Percentiles rank a stretch among this genome's conserved stretches.
These are phyloP conservation scores for Haplosporangium gracile DNA, from an alignment of 192 early-diverging fungal genomes.

Conservation along the genomic window DNA sequence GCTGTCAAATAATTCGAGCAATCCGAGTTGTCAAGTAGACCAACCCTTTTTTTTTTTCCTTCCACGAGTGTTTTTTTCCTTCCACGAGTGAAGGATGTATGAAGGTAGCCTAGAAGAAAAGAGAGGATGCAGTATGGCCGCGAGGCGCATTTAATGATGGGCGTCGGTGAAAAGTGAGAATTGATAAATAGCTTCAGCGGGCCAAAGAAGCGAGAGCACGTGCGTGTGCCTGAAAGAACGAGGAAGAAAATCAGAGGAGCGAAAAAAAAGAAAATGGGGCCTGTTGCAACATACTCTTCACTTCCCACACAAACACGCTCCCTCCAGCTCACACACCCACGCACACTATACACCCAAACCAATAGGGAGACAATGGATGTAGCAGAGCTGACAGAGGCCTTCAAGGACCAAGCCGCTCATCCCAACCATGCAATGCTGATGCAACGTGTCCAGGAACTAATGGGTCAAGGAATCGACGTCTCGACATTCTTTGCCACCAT, in stretches of 20 bases:
- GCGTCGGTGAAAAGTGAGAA: too few species aligned
- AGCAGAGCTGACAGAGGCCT: slow-evolving; percentile 47
- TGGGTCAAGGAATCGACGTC: slow-evolving; percentile 58
- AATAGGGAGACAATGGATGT: slow-evolving; percentile 22
- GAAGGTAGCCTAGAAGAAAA: not conserved
- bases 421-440: slow-evolving; percentile 33
- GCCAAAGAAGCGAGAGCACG: not conserved
- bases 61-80: too few species aligned
- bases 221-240: not conserved
- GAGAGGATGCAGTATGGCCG: not conserved
- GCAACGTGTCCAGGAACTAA: slow-evolving; percentile 51
- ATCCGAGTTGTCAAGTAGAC: too few species aligned
- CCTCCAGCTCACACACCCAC: not conserved
- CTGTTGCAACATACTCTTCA: too few species aligned
- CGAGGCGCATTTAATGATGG: too few species aligned
- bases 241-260: not conserved
- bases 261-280: not conserved
- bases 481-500: slow-evolving; percentile 54
- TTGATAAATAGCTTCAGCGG: too few species aligned
- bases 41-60: too few species aligned
- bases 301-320: not conserved
- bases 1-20: too few species aligned
- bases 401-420: slow-evolving; percentile 31
- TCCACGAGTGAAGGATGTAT: too few species aligned
- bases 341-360: not conserved